Conservation (phyloP, 2,329 filamentous ascomycete genomes). For the Aspergillus nomiae region DNA sequence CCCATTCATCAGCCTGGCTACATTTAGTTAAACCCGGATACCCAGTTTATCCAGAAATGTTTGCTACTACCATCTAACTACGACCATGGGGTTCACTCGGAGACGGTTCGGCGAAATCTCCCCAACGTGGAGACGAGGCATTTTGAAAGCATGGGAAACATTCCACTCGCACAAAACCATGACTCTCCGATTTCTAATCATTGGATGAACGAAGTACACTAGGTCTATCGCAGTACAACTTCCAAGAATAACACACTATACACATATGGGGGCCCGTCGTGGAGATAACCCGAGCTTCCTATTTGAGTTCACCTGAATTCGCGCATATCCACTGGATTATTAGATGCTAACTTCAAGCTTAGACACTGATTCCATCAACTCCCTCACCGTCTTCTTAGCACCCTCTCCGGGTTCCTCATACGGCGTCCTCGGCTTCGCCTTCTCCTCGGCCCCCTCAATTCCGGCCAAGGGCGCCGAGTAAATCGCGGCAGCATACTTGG, state of each 20-base stretch:
- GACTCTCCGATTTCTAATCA: not conserved
- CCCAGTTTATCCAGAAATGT: not conserved
- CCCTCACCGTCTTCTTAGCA: slow-evolving; percentile 46
- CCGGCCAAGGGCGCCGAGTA: slow-evolving; percentile 62
- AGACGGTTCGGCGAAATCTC: slow-evolving; percentile 1
- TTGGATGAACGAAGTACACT: not conserved
- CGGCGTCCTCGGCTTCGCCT: slow-evolving; percentile 62
- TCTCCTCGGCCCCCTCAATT: slow-evolving; percentile 60
- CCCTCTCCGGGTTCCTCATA: slow-evolving; percentile 54
- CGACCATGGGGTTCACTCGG: not conserved
- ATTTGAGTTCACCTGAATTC: not conserved
- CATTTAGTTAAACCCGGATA: not conserved
- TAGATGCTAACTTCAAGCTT: slow-evolving; percentile 37
- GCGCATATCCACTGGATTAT: not conserved
- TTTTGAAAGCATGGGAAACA: not conserved
- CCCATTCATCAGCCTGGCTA: not conserved
- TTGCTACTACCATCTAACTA: not conserved
- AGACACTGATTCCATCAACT: slow-evolving; percentile 44
- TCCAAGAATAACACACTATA: not conserved
- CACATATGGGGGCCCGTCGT: not conserved
- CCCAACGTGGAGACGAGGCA: not conserved
- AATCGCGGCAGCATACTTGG: slow-evolving; percentile 68
- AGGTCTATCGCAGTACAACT: not conserved
- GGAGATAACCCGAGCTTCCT: not conserved
- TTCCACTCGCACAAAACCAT: not conserved